These are phyloP conservation scores for Malassezia sp. DNA, from an alignment of 1,284 basidiomycete species.

Conservation along the genomic window DNA sequence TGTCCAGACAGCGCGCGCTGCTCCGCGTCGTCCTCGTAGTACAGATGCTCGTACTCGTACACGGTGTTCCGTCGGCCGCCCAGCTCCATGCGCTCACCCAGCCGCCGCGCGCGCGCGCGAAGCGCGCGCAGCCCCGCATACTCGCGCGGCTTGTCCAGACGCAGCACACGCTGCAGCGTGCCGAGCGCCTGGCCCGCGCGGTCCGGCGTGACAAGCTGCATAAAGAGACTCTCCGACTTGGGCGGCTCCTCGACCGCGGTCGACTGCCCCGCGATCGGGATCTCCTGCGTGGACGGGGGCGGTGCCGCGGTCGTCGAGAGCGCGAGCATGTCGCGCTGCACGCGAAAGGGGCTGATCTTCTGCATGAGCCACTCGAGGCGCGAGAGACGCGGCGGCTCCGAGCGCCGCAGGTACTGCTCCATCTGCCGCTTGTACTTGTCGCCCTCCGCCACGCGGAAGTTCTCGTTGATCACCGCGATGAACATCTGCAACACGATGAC, in stretches of 20 bases:
- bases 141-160: conserved; percentile 54
- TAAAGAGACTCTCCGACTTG: conserved; percentile 13
- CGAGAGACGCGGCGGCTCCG: conserved; percentile 36
- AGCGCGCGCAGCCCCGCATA: conserved; percentile 55
- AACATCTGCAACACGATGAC: conserved; percentile 95
- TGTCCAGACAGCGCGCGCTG: conserved; percentile 54
- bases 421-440: conserved; percentile 74
- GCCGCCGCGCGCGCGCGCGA: conserved; percentile 20
- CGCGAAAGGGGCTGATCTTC: conserved; percentile 75
- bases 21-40: conserved; percentile 20
- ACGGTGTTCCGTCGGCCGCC: conserved; percentile 12
- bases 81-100: not conserved
- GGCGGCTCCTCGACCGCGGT: conserved; percentile 16
- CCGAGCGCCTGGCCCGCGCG: conserved; percentile 16
- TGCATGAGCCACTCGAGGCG: conserved; percentile 51
- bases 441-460: conserved; percentile 85
- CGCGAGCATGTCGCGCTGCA: conserved; percentile 54
- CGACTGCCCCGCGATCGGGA: conserved; percentile 24
- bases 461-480: conserved; percentile 96
- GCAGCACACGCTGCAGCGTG: conserved; percentile 25
- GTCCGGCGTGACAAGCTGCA: conserved; percentile 14
- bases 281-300: not conserved
- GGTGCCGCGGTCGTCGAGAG: not conserved
- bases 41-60: conserved; percentile 13
- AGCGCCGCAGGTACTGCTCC: conserved; percentile 51